Evolutionary conservation across 1,284 basidiomycete genomes (phyloP).

Genomic region (Papiliotrema flavescens): DNA sequence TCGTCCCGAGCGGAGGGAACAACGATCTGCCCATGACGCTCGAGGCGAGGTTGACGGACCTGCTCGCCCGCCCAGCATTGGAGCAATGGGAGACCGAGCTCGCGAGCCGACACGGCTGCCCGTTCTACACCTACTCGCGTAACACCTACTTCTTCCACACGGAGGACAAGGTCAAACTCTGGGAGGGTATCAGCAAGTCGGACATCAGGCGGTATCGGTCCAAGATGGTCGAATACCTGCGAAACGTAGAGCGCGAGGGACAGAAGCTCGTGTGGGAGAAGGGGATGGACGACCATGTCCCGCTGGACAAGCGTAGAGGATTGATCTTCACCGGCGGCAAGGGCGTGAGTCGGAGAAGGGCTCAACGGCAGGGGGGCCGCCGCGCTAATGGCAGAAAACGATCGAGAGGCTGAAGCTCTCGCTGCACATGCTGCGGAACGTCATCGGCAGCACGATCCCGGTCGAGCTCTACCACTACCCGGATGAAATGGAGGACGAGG

Average conservation of each 20-base stretch:
- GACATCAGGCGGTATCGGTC: slow-evolving; percentile 41
- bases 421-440: slow-evolving; percentile 47
- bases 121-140: slow-evolving; percentile 41
- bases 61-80: slow-evolving; percentile 35
- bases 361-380: neutral
- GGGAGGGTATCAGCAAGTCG: slow-evolving; percentile 35
- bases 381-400: slow-evolving; percentile 34
- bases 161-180: slow-evolving; percentile 41
- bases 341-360: slow-evolving; percentile 30
- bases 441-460: slow-evolving; percentile 46
- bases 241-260: slow-evolving; percentile 39
- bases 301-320: slow-evolving; percentile 34
- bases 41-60: slow-evolving; percentile 31
- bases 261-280: slow-evolving; percentile 42
- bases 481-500: slow-evolving; percentile 45
- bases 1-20: slow-evolving; percentile 29
- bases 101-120: slow-evolving; percentile 36
- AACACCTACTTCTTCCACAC: slow-evolving; percentile 47
- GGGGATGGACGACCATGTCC: slow-evolving; percentile 29
- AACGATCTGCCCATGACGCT: slow-evolving; percentile 34
- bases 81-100: slow-evolving; percentile 45
- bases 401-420: slow-evolving; percentile 41
- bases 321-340: slow-evolving; percentile 51
- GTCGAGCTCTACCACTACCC: slow-evolving; percentile 52
- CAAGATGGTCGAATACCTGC: slow-evolving; percentile 46